Conservation (phyloP, 768 basidiomycete species). For the Leccinum truebloodii region DNA sequence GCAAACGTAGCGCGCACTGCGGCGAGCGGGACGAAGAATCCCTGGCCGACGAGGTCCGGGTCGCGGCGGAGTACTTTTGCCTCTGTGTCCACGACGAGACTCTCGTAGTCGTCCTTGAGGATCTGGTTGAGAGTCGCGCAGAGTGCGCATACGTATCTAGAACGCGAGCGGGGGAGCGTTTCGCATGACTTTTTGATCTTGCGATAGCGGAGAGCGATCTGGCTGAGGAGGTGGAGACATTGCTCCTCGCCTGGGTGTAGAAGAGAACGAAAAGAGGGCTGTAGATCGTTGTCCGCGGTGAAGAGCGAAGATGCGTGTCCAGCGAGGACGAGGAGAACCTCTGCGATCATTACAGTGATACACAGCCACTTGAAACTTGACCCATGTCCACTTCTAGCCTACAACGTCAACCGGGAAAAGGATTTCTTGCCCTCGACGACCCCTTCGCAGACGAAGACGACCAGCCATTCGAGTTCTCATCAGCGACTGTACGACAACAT, state of each 20-base stretch:
- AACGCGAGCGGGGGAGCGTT: constrained; percentile 54
- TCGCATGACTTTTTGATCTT: constrained; percentile 64
- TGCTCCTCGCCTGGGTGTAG: constrained; percentile 90
- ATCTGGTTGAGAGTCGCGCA: constrained; percentile 73
- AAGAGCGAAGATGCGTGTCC: constrained; percentile 90
- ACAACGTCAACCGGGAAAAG: constrained; percentile 23
- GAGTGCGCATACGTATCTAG: constrained; percentile 79
- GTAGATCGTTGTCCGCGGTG: constrained; percentile 53
- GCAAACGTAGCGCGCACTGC: constrained; percentile 81
- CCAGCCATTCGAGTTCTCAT: constrained; percentile 52
- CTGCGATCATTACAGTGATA: constrained; percentile 81
- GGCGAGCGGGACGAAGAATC: constrained; percentile 84
- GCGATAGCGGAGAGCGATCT: constrained; percentile 73
- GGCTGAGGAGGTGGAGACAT: constrained; percentile 76
- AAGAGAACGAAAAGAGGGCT: constrained; percentile 65
- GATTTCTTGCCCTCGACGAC: constrained; percentile 55
- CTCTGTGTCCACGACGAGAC: constrained; percentile 77
- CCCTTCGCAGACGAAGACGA: constrained; percentile 64
- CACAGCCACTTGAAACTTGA: too few relatives aligned
- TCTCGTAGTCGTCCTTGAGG: constrained; percentile 78
- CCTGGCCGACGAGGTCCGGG: constrained; percentile 71
- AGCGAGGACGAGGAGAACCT: constrained; percentile 81
- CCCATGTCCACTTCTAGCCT: constrained; percentile 19
- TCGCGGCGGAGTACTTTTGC: constrained; percentile 76
- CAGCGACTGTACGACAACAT: constrained; percentile 62